These are phyloP conservation scores for Blepharisma undulans DNA, from an alignment of 169 alveolate genomes.

Conservation along the genomic window DNA sequence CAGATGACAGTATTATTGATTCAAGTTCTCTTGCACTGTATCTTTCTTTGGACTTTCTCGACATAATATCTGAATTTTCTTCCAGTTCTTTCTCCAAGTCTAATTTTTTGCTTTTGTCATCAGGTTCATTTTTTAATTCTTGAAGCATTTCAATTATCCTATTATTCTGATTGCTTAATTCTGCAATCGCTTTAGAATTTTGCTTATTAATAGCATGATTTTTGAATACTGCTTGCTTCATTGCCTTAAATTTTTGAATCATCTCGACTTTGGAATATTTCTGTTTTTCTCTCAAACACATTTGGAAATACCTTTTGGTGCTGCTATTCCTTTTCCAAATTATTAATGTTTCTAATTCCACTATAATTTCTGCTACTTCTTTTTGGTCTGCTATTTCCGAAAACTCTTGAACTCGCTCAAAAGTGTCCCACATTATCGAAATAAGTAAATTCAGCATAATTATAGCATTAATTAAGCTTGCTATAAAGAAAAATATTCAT, in stretches of 20 bases:
- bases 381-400: neutral
- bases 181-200: neutral
- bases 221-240: neutral
- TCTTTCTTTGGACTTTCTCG: neutral
- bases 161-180: neutral
- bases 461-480: neutral
- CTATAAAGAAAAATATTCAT: neutral
- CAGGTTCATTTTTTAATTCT: neutral
- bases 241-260: neutral
- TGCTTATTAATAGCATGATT: neutral
- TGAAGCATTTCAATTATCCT: neutral
- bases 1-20: neutral
- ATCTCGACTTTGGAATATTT: neutral
- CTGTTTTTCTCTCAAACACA: neutral
- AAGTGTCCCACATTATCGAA: conserved; percentile 37
- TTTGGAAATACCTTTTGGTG: neutral
- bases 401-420: neutral
- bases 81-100: neutral
- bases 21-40: neutral
- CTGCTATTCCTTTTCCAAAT: neutral
- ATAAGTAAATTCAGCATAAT: conserved; percentile 24
- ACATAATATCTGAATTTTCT: neutral
- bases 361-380: neutral
- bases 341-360: conserved; percentile 3
- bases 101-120: neutral